A percentile compares a stretch with the other conserved stretches of the same genome.
Evolutionary conservation across 176 grass and related monocot genomes (phyloP).

Genomic region (Panicum miliaceum): DNA sequence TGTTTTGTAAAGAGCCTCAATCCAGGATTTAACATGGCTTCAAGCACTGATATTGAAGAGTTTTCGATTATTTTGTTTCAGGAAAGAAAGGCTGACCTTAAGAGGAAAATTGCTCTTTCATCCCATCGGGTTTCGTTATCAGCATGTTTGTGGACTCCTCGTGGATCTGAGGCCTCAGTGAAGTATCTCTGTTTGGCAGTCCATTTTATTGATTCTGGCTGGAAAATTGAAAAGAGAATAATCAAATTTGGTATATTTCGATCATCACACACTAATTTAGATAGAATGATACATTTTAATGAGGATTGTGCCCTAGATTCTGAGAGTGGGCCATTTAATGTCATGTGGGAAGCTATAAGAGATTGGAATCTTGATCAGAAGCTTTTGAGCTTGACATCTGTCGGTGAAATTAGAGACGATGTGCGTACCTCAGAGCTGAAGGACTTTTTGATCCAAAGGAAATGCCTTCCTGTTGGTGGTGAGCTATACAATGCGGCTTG

Average conservation of each 20-base stretch:
- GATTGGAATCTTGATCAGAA: slow-evolving; percentile 57
- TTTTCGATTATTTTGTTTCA: slow-evolving; percentile 45
- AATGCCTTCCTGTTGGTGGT: slow-evolving; percentile 48
- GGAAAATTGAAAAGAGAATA: slow-evolving; percentile 52
- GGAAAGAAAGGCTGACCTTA: slow-evolving; percentile 44
- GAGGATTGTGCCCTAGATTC: slow-evolving; percentile 36
- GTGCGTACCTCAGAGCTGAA: slow-evolving; percentile 30
- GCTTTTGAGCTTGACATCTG: slow-evolving; percentile 50
- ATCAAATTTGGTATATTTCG: slow-evolving; percentile 50
- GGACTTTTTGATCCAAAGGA: slow-evolving; percentile 39
- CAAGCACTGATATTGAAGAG: slow-evolving; percentile 41
- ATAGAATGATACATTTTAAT: slow-evolving; percentile 46
- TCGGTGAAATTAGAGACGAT: slow-evolving; percentile 38
- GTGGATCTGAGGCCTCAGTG: slow-evolving; percentile 30
- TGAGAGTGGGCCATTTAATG: slow-evolving; percentile 38
- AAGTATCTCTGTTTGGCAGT: slow-evolving; percentile 49
- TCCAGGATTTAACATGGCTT: slow-evolving; percentile 42
- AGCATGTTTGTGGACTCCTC: slow-evolving; percentile 47
- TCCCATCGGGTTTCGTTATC: slow-evolving; percentile 40
- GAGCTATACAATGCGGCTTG: slow-evolving; percentile 42
- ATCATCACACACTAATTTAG: slow-evolving; percentile 26
- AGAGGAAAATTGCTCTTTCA: slow-evolving; percentile 45
- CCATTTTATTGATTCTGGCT: slow-evolving; percentile 52
- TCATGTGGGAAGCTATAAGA: slow-evolving; percentile 50
- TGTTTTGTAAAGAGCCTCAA: slow-evolving; percentile 46